Conservation (phyloP, 177 flowering plant species). For the Tripterygium wilfordii region DNA sequence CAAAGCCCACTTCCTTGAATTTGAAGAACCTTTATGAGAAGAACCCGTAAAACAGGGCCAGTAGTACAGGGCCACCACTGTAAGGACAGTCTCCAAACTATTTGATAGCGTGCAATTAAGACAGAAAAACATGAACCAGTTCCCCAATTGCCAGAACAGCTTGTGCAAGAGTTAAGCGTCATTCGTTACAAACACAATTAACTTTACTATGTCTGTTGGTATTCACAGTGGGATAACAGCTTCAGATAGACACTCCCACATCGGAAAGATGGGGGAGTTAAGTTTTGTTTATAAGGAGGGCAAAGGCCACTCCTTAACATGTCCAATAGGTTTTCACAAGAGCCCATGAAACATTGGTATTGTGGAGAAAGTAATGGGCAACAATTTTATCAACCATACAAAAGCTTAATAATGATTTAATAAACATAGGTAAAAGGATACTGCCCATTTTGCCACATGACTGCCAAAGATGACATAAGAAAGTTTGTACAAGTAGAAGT, state of each 20-base stretch:
- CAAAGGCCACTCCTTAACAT: too few relatives aligned
- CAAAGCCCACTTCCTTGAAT: conserved; percentile 72
- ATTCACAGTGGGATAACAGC: too few relatives aligned
- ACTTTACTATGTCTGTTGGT: too few relatives aligned
- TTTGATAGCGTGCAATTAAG: conserved; percentile 84
- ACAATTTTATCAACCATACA: too few relatives aligned
- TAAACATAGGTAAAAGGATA: conserved; percentile 51
- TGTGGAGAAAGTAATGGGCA: too few relatives aligned
- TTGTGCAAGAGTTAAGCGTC: conserved; percentile 53
- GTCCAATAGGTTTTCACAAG: too few relatives aligned
- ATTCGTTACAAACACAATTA: background rate
- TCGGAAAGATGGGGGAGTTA: too few relatives aligned
- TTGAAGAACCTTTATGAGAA: conserved; percentile 16
- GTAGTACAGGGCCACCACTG: conserved; percentile 66
- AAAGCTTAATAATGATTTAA: background rate
- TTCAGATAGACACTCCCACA: too few relatives aligned
- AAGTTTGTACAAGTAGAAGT: conserved; percentile 70
- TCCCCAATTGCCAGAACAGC: conserved; percentile 77
- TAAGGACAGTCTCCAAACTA: conserved; percentile 82
- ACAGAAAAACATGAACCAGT: conserved; percentile 95
- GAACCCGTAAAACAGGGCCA: conserved; percentile 71
- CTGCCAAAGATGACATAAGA: conserved; percentile 53
- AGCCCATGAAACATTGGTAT: too few relatives aligned
- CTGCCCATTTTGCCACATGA: conserved; percentile 69
- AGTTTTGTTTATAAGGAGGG: too few relatives aligned